Evolutionary conservation across 257 asterid genomes (phyloP).

Genomic region (Solanum ahanhuiri): DNA sequence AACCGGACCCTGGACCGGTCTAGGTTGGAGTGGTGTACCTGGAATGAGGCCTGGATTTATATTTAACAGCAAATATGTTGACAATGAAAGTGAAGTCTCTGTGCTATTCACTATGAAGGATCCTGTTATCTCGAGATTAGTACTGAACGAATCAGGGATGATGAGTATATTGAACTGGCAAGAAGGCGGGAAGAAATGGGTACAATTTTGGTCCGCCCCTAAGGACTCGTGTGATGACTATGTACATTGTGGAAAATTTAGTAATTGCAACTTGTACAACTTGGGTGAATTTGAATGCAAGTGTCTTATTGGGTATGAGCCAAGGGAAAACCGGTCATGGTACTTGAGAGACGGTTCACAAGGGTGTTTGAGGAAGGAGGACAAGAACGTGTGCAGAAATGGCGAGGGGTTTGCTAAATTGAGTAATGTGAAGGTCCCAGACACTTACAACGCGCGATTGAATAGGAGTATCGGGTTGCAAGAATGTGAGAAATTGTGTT

Average conservation of each 20-base stretch:
- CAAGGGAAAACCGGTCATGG: neutral
- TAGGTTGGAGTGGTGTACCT: neutral
- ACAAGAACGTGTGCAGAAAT: neutral
- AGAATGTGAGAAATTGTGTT: neutral
- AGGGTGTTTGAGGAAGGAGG: neutral
- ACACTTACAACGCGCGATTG: neutral
- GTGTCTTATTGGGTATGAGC: neutral
- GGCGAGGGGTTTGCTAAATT: neutral
- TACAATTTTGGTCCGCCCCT: neutral
- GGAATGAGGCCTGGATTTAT: neutral
- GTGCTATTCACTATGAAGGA: neutral
- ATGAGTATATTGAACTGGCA: neutral
- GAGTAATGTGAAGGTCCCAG: neutral
- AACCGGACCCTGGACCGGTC: neutral
- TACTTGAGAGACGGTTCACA: neutral
- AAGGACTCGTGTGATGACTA: neutral
- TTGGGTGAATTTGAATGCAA: neutral
- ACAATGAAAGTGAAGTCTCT: neutral
- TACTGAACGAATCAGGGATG: neutral
- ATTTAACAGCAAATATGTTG: neutral
- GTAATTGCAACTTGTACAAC: neutral
- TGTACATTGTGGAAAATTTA: neutral
- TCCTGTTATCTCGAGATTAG: neutral
- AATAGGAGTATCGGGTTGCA: neutral
- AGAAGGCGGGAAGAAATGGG: neutral